Evolutionary conservation across 306 rosid species (phyloP).

Genomic region (Inga oerstediana): DNA sequence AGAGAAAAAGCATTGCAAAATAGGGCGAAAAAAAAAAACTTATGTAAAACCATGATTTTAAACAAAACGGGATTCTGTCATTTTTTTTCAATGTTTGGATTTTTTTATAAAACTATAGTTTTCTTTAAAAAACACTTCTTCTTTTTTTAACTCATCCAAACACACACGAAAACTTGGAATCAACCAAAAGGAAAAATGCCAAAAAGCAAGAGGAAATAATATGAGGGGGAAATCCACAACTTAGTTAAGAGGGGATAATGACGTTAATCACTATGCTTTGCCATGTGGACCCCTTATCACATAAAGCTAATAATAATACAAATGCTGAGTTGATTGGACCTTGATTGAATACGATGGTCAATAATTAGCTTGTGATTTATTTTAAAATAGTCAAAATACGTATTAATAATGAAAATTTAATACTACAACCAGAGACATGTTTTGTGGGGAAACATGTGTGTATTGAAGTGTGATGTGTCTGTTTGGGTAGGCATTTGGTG

Average conservation of each 20-base stretch:
- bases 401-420: no score
- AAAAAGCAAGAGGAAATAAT: no score
- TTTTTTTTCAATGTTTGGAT: no score
- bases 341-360: neutral
- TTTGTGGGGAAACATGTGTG: neutral
- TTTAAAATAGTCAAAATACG: no score
- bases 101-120: no score
- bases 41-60: no score
- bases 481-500: neutral
- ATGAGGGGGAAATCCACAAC: neutral
- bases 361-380: neutral
- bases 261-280: neutral
- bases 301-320: neutral
- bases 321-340: neutral
- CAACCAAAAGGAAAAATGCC: no score
- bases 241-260: neutral
- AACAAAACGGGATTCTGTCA: no score
- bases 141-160: no score
- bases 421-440: neutral
- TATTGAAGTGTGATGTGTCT: neutral
- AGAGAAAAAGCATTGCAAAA: no score
- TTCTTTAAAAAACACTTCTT: no score
- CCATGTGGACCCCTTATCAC: neutral
- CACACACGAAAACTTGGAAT: neutral
- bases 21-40: rapidly evolving